These are phyloP conservation scores for Leccinum fallax DNA, from an alignment of 1,284 basidiomycete species.

Conservation along the genomic window DNA sequence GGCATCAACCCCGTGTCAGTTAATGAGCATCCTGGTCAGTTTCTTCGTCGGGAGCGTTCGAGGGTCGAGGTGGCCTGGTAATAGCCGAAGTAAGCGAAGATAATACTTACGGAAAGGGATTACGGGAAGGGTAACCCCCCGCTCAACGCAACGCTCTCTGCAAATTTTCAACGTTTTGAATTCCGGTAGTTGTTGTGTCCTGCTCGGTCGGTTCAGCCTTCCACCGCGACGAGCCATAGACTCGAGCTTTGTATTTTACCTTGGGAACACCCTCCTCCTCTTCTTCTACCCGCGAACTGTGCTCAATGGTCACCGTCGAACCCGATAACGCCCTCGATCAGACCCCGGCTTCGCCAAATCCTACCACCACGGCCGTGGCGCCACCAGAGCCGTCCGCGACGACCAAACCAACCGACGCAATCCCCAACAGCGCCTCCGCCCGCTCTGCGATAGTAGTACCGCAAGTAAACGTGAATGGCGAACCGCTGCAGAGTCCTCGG, in stretches of 20 bases:
- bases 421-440: slow-evolving; percentile 17
- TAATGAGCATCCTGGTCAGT: background rate
- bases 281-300: slow-evolving; percentile 6
- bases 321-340: slow-evolving; percentile 33
- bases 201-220: slow-evolving; percentile 8
- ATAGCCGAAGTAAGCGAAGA: slow-evolving; percentile 18
- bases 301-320: slow-evolving; percentile 27
- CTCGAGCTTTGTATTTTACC: slow-evolving; percentile 29
- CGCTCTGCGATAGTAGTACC: slow-evolving; percentile 31
- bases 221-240: slow-evolving; percentile 3
- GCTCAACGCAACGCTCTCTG: slow-evolving; percentile 20
- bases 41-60: background rate
- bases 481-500: slow-evolving; percentile 34
- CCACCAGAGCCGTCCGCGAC: slow-evolving; percentile 9
- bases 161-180: slow-evolving; percentile 32
- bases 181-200: slow-evolving; percentile 6
- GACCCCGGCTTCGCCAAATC: slow-evolving; percentile 5
- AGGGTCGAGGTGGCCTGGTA: slow-evolving; percentile 1
- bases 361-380: background rate
- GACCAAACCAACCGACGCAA: slow-evolving; percentile 8
- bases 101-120: slow-evolving; percentile 21
- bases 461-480: slow-evolving; percentile 38
- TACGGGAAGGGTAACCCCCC: slow-evolving; percentile 22
- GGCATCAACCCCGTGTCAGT: slow-evolving; percentile 5
- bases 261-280: background rate